Evolutionary conservation across 2,329 filamentous ascomycete genomes (phyloP).

Genomic region (Metarhizium sp.): DNA sequence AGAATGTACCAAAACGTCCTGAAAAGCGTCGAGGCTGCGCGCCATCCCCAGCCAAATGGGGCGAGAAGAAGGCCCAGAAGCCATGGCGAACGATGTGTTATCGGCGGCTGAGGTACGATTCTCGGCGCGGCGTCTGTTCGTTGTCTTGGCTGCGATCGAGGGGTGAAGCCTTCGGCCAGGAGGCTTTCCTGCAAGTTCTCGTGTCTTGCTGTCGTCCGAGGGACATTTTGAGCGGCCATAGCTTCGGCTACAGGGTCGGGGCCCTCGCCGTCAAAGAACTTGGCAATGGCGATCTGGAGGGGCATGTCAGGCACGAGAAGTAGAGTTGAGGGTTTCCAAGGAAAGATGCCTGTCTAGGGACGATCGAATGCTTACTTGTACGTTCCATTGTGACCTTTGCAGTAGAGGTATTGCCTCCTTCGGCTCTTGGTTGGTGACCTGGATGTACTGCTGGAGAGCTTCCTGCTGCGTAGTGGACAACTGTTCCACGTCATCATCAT

Average conservation of each 20-base stretch:
- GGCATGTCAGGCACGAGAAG: neutral
- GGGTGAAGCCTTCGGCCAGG: conserved; percentile 19
- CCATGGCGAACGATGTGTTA: conserved; percentile 62
- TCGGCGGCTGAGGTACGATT: conserved; percentile 68
- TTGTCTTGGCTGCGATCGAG: conserved; percentile 15
- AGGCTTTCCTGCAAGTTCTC: conserved; percentile 65
- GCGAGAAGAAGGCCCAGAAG: conserved; percentile 70
- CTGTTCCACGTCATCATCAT: conserved; percentile 53
- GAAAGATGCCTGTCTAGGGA: neutral
- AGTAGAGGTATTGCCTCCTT: conserved; percentile 71
- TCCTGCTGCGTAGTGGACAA: conserved; percentile 72
- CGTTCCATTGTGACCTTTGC: conserved; percentile 88
- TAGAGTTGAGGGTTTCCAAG: neutral
- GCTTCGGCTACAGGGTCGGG: conserved; percentile 74
- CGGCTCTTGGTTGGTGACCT: conserved; percentile 76
- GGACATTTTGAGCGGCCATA: conserved; percentile 52
- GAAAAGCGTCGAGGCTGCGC: conserved; percentile 58
- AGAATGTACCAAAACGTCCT: conserved; percentile 69
- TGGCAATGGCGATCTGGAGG: conserved; percentile 78
- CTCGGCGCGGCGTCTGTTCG: conserved; percentile 64
- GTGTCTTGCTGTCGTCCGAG: conserved; percentile 53
- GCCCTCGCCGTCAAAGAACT: conserved; percentile 95
- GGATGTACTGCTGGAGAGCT: conserved; percentile 78
- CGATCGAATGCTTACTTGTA: conserved; percentile 50
- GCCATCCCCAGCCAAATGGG: conserved; percentile 72